A percentile compares a stretch with the other conserved stretches of the same genome.
These are phyloP conservation scores for Daldinia loculata DNA, from an alignment of 495 filamentous ascomycete species.

Conservation along the genomic window DNA sequence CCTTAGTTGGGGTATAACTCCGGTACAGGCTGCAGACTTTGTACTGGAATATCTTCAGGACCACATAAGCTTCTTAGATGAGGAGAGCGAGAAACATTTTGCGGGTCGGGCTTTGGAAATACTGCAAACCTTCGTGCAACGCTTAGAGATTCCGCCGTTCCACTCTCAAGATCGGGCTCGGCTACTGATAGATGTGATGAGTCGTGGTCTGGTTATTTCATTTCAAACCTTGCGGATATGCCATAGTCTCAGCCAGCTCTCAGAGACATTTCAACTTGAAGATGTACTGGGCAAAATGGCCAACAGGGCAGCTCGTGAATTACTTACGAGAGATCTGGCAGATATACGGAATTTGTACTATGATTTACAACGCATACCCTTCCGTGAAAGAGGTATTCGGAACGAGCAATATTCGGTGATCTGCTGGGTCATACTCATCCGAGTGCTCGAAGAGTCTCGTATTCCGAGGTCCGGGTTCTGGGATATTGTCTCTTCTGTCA, in stretches of 20 bases:
- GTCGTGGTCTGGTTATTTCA: slow-evolving; percentile 42
- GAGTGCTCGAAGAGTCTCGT: slow-evolving; percentile 61
- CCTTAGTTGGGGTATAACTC: not conserved
- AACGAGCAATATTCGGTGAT: slow-evolving; percentile 65
- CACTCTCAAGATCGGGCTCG: slow-evolving; percentile 19
- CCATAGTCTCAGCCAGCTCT: slow-evolving; percentile 34
- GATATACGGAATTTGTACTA: slow-evolving; percentile 69
- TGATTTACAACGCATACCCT: slow-evolving; percentile 61
- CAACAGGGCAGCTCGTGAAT: slow-evolving; percentile 49
- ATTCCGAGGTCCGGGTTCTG: slow-evolving; percentile 64
- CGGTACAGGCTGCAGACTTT: slow-evolving; percentile 50
- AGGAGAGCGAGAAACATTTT: slow-evolving; percentile 50
- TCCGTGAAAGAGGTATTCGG: slow-evolving; percentile 72
- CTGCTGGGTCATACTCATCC: slow-evolving; percentile 71
- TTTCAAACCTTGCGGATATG: slow-evolving; percentile 50
- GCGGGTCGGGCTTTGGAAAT: slow-evolving; percentile 56
- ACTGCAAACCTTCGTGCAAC: slow-evolving; percentile 49
- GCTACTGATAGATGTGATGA: slow-evolving; percentile 41
- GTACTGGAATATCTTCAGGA: slow-evolving; percentile 53
- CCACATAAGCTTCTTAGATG: slow-evolving; percentile 47
- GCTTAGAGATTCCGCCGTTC: slow-evolving; percentile 42
- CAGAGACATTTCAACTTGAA: slow-evolving; percentile 52
- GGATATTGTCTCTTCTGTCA: slow-evolving; percentile 61
- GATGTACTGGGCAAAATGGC: slow-evolving; percentile 52
- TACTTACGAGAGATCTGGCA: slow-evolving; percentile 59